phyloP scores from a whole-genome alignment of 495 filamentous ascomycete species.

The Hypomontagnella submonticulosa region DNA sequence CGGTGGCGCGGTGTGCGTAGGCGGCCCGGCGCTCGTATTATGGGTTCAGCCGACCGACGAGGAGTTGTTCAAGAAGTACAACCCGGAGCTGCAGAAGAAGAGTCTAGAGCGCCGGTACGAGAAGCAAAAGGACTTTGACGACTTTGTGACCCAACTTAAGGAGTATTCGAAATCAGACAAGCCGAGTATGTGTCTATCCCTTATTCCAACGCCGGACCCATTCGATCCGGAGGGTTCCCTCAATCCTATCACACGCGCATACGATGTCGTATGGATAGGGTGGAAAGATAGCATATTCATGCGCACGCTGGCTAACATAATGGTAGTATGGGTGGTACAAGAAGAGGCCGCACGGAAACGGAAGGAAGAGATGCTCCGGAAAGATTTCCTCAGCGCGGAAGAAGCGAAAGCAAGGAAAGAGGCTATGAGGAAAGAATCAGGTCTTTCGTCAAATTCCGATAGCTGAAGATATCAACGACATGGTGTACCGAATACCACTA shows the following conservation, averaged over 20 bases:
- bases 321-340: conserved; percentile 76
- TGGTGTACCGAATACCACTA: conserved; percentile 6
- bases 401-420: conserved; percentile 72
- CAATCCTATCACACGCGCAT: background rate
- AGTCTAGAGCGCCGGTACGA: conserved; percentile 78
- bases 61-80: conserved; percentile 91
- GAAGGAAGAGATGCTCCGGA: conserved; percentile 63
- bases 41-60: conserved; percentile 88
- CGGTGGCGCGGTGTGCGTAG: conserved; percentile 73
- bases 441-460: conserved; percentile 37
- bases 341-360: conserved; percentile 69
- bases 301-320: conserved; percentile 27
- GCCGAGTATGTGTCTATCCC: conserved; percentile 61
- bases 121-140: conserved; percentile 84
- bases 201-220: background rate
- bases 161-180: conserved; percentile 91
- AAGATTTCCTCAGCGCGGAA: conserved; percentile 61
- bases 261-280: background rate
- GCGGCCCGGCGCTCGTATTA: conserved; percentile 85
- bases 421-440: conserved; percentile 65
- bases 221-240: background rate
- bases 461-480: background rate
- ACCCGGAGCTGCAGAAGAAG: conserved; percentile 88
- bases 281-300: background rate
- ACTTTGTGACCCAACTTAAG: conserved; percentile 85